These are phyloP conservation scores for Hyphopichia burtonii DNA, from an alignment of 1,139 yeast species.

Conservation along the genomic window DNA sequence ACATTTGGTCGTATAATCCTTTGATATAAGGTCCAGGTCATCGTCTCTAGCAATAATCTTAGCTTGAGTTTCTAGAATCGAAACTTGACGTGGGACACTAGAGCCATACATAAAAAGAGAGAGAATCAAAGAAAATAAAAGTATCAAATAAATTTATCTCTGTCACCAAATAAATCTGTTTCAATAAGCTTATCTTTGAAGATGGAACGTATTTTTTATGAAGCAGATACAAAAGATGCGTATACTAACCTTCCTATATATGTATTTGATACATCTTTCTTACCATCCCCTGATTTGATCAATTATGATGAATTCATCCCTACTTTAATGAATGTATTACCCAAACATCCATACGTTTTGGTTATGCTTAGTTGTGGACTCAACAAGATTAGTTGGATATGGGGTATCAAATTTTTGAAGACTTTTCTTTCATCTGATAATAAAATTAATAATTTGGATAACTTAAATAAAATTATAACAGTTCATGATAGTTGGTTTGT, in stretches of 20 bases:
- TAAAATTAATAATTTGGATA: conserved; percentile 38
- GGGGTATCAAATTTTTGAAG: conserved; percentile 76
- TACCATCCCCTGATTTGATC: conserved; percentile 55
- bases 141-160: no score
- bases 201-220: conserved; percentile 58
- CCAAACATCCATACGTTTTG: conserved; percentile 58
- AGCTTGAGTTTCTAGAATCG: not conserved
- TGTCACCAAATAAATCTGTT: no score
- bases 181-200: no score
- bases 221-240: conserved; percentile 59
- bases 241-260: conserved; percentile 62
- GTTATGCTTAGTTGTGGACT: conserved; percentile 81
- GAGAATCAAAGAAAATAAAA: no score
- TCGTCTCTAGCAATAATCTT: not conserved
- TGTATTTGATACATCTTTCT: conserved; percentile 72
- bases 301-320: conserved; percentile 42
- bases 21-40: not conserved
- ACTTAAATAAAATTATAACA: conserved; percentile 63
- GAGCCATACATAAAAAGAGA: no score
- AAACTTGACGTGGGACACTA: not conserved
- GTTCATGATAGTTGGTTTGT: conserved; percentile 94
- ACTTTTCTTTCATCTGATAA: conserved; percentile 55
- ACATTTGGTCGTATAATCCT: not conserved
- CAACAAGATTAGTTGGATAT: conserved; percentile 65
- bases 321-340: conserved; percentile 44